Evolutionary conservation across 176 grass and related monocot species (phyloP).

Genomic region (Avena insularis): DNA sequence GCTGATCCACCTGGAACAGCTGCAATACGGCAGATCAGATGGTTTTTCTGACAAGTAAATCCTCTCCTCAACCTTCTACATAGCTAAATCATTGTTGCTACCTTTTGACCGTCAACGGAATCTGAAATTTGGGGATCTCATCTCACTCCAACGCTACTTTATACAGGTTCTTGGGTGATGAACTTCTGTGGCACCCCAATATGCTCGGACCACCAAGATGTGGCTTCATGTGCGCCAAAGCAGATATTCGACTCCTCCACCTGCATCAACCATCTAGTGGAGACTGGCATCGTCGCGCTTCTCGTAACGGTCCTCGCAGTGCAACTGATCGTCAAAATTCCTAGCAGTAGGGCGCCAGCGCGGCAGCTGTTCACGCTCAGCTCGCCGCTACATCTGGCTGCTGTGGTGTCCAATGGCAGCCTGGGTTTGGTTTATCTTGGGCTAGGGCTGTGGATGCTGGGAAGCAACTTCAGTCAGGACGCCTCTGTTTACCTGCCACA

Average conservation of each 20-base stretch:
- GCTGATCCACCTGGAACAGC: not conserved
- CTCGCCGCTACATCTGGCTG: conserved; percentile 41
- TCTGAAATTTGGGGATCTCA: not conserved
- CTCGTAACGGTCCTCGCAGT: conserved; percentile 32
- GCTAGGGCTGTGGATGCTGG: conserved; percentile 63
- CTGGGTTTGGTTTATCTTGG: conserved; percentile 63
- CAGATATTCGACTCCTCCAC: conserved; percentile 56
- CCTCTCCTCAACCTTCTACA: not conserved
- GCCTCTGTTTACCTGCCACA: conserved; percentile 38
- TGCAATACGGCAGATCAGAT: not conserved
- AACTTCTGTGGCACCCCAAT: conserved; percentile 42
- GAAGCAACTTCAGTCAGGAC: conserved; percentile 28
- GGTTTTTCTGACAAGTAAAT: conserved; percentile 45
- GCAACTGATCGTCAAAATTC: conserved; percentile 56
- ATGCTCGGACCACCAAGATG: conserved; percentile 44
- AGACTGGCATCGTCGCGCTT: not conserved
- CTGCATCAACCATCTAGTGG: conserved; percentile 67
- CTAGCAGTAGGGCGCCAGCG: not conserved
- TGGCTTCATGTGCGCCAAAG: conserved; percentile 21
- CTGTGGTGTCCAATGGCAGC: conserved; percentile 30
- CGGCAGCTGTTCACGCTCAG: conserved; percentile 28
- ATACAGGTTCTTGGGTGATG: conserved; percentile 49
- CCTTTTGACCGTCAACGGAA: not conserved
- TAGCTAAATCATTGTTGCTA: not conserved
- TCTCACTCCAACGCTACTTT: not conserved